phyloP scores from a whole-genome alignment of 805 yeast species.

The Candida endomychidarum region DNA sequence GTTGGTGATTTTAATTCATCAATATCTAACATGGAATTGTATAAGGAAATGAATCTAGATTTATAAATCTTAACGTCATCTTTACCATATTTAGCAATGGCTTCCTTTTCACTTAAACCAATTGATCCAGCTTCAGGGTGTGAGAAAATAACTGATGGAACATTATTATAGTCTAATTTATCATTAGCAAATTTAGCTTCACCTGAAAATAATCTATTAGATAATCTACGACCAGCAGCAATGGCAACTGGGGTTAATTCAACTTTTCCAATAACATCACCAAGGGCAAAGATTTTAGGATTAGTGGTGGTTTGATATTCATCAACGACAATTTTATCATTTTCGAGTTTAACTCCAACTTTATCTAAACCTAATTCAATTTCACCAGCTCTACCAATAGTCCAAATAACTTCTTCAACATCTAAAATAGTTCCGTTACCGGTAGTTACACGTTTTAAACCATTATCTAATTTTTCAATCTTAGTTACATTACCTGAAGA shows the following conservation, averaged over 20 bases:
- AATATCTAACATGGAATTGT: slow-evolving; percentile 74
- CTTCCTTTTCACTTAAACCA: slow-evolving; percentile 81
- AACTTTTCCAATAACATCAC: slow-evolving; percentile 90
- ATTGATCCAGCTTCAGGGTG: slow-evolving; percentile 98
- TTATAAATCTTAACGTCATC: slow-evolving; percentile 79
- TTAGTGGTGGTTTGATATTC: slow-evolving; percentile 84
- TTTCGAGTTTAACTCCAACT: slow-evolving; percentile 62
- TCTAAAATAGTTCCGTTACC: slow-evolving; percentile 39
- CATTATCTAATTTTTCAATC: slow-evolving; percentile 33
- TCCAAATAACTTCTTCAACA: slow-evolving; percentile 89
- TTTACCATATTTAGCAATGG: slow-evolving; percentile 74
- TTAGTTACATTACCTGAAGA: slow-evolving; percentile 44
- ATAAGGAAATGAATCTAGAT: slow-evolving; percentile 87
- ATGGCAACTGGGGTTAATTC: slow-evolving; percentile 98
- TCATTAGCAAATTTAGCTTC: slow-evolving; percentile 65
- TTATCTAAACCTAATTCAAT: slow-evolving; percentile 73
- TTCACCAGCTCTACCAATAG: slow-evolving; percentile 85
- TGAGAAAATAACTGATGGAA: slow-evolving; percentile 95
- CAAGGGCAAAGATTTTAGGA: slow-evolving; percentile 74
- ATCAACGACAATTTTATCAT: slow-evolving; percentile 72
- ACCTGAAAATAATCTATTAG: slow-evolving; percentile 86
- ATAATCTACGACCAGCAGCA: slow-evolving; percentile 93
- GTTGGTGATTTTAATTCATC: slow-evolving; percentile 78
- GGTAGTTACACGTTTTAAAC: slow-evolving; percentile 36
- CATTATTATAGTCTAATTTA: slow-evolving; percentile 80